Percentiles rank a stretch among this genome's conserved stretches.
Conservation (phyloP, 768 basidiomycete genomes). For the Scleroderma bovista region DNA sequence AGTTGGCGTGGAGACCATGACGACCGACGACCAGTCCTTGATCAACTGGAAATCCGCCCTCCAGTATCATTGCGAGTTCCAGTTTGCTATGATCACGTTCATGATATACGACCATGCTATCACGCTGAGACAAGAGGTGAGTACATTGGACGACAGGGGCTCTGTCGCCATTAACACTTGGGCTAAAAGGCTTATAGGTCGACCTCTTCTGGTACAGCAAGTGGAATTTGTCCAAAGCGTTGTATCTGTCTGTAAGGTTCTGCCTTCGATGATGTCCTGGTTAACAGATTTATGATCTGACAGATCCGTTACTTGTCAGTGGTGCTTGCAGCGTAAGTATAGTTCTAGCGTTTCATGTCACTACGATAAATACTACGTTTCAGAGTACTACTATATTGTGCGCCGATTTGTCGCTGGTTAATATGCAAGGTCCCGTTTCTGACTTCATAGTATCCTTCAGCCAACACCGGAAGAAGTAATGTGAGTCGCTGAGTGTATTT, state of each 20-base stretch:
- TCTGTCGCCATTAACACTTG: neutral
- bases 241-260: constrained; percentile 7
- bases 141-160: neutral
- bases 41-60: neutral
- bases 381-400: neutral
- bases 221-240: constrained; percentile 2
- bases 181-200: neutral
- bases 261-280: neutral
- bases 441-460: neutral
- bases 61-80: neutral
- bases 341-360: neutral
- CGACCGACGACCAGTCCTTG: neutral
- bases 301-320: constrained; percentile 8
- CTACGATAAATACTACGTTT: neutral
- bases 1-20: neutral
- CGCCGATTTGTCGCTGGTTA: neutral
- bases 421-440: no score
- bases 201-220: constrained; percentile 4
- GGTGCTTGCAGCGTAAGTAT: neutral
- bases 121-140: constrained; percentile 5
- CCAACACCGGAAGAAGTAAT: neutral
- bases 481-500: neutral
- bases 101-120: neutral
- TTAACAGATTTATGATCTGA: neutral
- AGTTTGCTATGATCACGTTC: neutral